A percentile compares a stretch with the other conserved stretches of the same genome.
These are phyloP conservation scores for Isoetes engelmannii DNA, from an alignment of 83 land plant species.

Conservation along the genomic window DNA sequence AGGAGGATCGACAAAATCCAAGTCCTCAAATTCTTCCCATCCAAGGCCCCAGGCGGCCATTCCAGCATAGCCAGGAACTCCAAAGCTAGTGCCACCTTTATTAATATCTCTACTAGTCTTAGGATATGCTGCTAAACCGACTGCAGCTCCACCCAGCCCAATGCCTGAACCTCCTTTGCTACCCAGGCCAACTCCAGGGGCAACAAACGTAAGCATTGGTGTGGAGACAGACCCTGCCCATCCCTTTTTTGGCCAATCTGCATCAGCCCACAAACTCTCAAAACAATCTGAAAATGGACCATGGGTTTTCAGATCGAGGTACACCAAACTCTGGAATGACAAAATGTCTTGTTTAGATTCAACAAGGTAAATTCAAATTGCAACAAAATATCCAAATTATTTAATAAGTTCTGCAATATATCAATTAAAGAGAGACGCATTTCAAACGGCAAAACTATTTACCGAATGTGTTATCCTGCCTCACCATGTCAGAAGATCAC, in stretches of 20 bases:
- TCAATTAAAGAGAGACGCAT: no score
- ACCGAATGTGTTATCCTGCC: no score
- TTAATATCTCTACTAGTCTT: constrained; percentile 51
- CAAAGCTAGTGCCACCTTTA: constrained; percentile 69
- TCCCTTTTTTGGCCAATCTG: constrained; percentile 87
- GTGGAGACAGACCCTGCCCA: constrained; percentile 86
- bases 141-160: constrained; percentile 80
- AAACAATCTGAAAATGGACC: constrained; percentile 24
- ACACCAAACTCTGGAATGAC: constrained; percentile 63
- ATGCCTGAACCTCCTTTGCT: constrained; percentile 54
- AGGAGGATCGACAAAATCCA: constrained; percentile 66
- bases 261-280: constrained; percentile 64
- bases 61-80: constrained; percentile 92
- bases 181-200: constrained; percentile 65
- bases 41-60: constrained; percentile 79
- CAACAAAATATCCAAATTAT: no score
- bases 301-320: constrained; percentile 44
- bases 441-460: no score
- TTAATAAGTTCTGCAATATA: no score
- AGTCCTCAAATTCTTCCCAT: constrained; percentile 74
- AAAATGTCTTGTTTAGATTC: no score
- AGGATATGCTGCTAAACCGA: constrained; percentile 44
- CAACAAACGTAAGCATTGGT: constrained; percentile 64
- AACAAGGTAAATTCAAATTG: no score
- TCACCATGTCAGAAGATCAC: no score